Evolutionary conservation across 768 basidiomycete genomes (phyloP).

Genomic region (Podaxis sp.): DNA sequence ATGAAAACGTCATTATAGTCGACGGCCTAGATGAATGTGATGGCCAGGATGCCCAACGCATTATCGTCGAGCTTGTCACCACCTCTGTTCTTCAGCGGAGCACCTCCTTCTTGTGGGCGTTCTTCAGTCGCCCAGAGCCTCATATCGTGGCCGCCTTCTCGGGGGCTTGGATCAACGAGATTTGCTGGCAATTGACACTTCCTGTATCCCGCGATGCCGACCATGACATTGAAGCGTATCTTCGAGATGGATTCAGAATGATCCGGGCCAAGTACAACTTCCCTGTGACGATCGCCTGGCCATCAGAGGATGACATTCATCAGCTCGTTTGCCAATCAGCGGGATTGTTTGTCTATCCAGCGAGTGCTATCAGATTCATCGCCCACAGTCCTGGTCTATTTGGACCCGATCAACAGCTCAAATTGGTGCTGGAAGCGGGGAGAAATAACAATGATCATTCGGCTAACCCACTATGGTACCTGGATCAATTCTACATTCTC

Average conservation of each 20-base stretch:
- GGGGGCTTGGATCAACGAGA: not conserved
- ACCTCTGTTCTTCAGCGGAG: not conserved
- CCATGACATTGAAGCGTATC: slow-evolving; percentile 19
- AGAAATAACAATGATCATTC: not conserved
- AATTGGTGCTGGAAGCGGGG: not conserved
- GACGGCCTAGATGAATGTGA: not conserved
- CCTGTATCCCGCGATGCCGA: slow-evolving; percentile 15
- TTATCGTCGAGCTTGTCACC: slow-evolving; percentile 17
- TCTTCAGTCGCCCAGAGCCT: slow-evolving; percentile 27
- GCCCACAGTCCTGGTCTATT: not conserved
- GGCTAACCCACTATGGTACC: not conserved
- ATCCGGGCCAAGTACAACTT: slow-evolving; percentile 8
- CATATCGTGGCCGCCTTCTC: slow-evolving; percentile 19
- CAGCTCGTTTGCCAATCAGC: not conserved
- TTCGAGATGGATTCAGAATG: slow-evolving; percentile 10
- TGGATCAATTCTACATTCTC: not conserved
- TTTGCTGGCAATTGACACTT: slow-evolving; percentile 3
- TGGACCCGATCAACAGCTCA: not conserved
- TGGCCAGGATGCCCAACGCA: slow-evolving; percentile 9
- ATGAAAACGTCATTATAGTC: not conserved
- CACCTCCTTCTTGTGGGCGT: slow-evolving; percentile 23
- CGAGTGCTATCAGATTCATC: slow-evolving; percentile 26
- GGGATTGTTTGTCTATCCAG: slow-evolving; percentile 27
- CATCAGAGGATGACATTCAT: slow-evolving; percentile 10
- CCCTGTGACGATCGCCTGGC: slow-evolving; percentile 17